Percentiles rank a stretch among this genome's conserved stretches.
Evolutionary conservation across 2,329 filamentous ascomycete species (phyloP).

Genomic region (Chrysoporthe puriensis): DNA sequence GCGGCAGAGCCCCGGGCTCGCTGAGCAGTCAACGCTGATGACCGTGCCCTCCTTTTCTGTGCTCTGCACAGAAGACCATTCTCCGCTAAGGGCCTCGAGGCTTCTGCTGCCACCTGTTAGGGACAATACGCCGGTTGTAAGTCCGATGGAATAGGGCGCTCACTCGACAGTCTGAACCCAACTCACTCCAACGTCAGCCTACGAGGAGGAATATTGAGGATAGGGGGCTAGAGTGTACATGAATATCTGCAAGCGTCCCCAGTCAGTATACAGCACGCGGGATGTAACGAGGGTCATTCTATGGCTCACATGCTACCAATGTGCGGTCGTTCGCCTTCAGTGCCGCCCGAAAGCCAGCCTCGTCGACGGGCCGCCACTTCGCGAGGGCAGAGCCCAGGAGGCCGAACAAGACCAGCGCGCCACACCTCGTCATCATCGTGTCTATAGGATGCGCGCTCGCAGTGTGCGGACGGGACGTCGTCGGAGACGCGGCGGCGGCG

Average conservation of each 20-base stretch:
- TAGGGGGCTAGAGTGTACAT: slow-evolving; percentile 1
- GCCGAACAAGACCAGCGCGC: neutral
- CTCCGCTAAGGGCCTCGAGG: slow-evolving; percentile 2
- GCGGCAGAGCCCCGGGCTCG: slow-evolving; percentile 13
- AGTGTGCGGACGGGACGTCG: neutral
- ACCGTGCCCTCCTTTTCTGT: slow-evolving; percentile 13
- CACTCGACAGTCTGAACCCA: neutral
- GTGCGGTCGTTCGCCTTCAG: slow-evolving; percentile 14
- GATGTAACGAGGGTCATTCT: neutral
- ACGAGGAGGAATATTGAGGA: neutral
- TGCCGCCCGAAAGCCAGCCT: slow-evolving; percentile 11
- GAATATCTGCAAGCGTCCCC: neutral
- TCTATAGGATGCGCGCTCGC: neutral
- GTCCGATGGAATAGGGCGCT: neutral
- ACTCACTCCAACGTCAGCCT: neutral
- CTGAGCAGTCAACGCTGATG: slow-evolving; percentile 29
- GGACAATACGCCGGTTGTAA: neutral
- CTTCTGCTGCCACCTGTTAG: slow-evolving; percentile 6
- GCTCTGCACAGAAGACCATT: slow-evolving; percentile 21
- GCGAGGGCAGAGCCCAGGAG: slow-evolving; percentile 1
- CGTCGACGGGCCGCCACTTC: slow-evolving; percentile 19
- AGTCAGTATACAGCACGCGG: neutral
- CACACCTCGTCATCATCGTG: slow-evolving; percentile 2
- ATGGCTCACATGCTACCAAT: slow-evolving; percentile 24
- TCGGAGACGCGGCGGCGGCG: neutral